Evolutionary conservation across 2,329 filamentous ascomycete species (phyloP).

Genomic region (Torrubiella hemipterigena): DNA sequence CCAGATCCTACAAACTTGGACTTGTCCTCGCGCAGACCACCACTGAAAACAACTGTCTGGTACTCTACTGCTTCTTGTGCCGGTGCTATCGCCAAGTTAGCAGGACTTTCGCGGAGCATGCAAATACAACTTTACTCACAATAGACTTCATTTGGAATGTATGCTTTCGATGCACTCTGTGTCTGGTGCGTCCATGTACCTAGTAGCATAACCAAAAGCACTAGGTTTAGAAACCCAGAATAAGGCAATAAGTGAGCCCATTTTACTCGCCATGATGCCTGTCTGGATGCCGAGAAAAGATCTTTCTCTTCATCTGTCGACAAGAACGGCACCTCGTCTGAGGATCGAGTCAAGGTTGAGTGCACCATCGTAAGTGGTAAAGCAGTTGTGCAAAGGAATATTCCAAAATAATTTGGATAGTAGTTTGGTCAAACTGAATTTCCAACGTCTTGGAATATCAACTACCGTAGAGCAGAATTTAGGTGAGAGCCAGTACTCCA

Average conservation of each 20-base stretch:
- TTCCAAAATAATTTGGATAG: too few relatives aligned
- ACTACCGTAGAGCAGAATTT: too few relatives aligned
- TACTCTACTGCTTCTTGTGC: constrained; percentile 34
- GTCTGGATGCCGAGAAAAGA: not conserved
- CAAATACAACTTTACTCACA: constrained; percentile 20
- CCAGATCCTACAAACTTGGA: constrained; percentile 41
- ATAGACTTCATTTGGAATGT: constrained; percentile 7
- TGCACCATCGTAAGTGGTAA: constrained; percentile 1
- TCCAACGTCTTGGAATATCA: too few relatives aligned
- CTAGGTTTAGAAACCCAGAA: constrained; percentile 3
- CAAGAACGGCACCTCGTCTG: constrained; percentile 5
- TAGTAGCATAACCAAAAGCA: constrained; percentile 1
- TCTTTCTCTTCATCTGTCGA: constrained; percentile 4
- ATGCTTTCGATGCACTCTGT: constrained; percentile 2
- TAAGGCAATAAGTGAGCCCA: constrained; percentile 5
- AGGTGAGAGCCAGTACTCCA: too few relatives aligned
- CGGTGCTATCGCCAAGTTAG: constrained; percentile 22
- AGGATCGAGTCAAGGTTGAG: not conserved
- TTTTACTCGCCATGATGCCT: not conserved
- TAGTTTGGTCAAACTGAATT: too few relatives aligned
- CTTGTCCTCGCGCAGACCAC: constrained; percentile 28
- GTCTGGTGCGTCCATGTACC: not conserved
- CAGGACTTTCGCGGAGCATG: not conserved
- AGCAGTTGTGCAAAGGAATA: too few relatives aligned
- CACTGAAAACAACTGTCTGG: constrained; percentile 34